Conservation (phyloP, 495 filamentous ascomycete genomes). For the Trichocladium antarcticum region DNA sequence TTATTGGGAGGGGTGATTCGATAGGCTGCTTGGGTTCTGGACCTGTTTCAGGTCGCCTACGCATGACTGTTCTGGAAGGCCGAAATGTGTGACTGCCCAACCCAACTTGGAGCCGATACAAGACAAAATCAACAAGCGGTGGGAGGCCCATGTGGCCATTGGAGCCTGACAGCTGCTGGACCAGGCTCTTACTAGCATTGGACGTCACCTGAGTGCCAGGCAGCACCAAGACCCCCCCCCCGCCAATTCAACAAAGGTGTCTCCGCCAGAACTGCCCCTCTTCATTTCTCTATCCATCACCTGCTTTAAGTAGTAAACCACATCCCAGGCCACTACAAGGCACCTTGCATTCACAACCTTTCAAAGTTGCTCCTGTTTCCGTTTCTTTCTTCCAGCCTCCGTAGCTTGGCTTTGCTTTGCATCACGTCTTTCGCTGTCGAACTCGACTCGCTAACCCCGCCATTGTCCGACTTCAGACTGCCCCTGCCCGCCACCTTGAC, state of each 20-base stretch:
- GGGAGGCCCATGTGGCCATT: slow-evolving; percentile 1
- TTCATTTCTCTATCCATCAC: slow-evolving; percentile 2
- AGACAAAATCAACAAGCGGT: neutral
- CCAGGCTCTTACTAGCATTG: neutral
- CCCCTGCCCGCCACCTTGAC: neutral
- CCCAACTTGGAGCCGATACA: neutral
- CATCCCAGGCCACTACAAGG: too few relatives aligned
- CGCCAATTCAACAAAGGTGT: slow-evolving; percentile 1
- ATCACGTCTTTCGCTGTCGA: too few relatives aligned
- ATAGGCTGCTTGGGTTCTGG: slow-evolving; percentile 20
- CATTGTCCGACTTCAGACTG: neutral
- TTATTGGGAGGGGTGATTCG: slow-evolving; percentile 24
- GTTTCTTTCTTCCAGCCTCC: too few relatives aligned
- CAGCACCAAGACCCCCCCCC: neutral
- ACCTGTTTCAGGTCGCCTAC: slow-evolving; percentile 27
- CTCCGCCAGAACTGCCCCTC: slow-evolving; percentile 8
- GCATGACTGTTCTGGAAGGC: slow-evolving; percentile 18
- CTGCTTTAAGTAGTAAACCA: neutral
- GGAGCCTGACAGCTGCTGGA: slow-evolving; percentile 12
- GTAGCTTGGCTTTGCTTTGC: too few relatives aligned
- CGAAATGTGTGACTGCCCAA: slow-evolving; percentile 29
- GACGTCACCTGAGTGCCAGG: neutral
- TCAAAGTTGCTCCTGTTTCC: too few relatives aligned
- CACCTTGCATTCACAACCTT: too few relatives aligned
- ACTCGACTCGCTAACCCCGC: too few relatives aligned